These are phyloP conservation scores for Plicaturopsis crispa DNA, from an alignment of 768 basidiomycete species.

Conservation along the genomic window DNA sequence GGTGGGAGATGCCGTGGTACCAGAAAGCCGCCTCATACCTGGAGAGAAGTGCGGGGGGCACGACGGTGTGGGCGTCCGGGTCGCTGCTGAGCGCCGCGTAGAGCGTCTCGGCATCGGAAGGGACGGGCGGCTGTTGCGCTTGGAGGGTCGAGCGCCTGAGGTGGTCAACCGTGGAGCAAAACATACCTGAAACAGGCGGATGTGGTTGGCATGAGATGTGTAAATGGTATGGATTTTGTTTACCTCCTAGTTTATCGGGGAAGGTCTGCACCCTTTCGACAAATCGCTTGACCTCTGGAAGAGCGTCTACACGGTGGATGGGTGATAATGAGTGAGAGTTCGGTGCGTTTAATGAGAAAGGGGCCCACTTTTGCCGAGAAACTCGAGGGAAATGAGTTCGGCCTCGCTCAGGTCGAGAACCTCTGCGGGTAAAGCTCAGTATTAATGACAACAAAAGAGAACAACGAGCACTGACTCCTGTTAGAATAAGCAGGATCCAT, in stretches of 20 bases:
- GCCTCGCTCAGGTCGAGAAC: constrained; percentile 15
- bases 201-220: constrained; percentile 17
- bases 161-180: constrained; percentile 20
- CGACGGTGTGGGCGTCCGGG: constrained; percentile 12
- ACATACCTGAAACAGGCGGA: constrained; percentile 19
- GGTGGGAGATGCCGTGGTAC: constrained; percentile 24
- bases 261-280: constrained; percentile 15
- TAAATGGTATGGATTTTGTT: constrained; percentile 18
- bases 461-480: constrained; percentile 20
- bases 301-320: constrained; percentile 19
- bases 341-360: constrained; percentile 16
- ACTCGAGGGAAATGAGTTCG: constrained; percentile 13
- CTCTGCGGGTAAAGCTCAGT: constrained; percentile 20
- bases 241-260: constrained; percentile 12
- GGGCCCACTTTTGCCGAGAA: constrained; percentile 17
- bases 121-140: constrained; percentile 8
- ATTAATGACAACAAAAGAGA: constrained; percentile 17
- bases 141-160: constrained; percentile 7
- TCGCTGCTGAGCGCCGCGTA: constrained; percentile 11
- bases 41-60: constrained; percentile 12
- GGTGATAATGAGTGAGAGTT: constrained; percentile 17
- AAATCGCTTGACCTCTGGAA: constrained; percentile 12
- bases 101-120: constrained; percentile 7
- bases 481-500: constrained; percentile 14
- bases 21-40: constrained; percentile 17